Conservation (phyloP, 2,329 filamentous ascomycete genomes). For the Lachnum nothofagi region DNA sequence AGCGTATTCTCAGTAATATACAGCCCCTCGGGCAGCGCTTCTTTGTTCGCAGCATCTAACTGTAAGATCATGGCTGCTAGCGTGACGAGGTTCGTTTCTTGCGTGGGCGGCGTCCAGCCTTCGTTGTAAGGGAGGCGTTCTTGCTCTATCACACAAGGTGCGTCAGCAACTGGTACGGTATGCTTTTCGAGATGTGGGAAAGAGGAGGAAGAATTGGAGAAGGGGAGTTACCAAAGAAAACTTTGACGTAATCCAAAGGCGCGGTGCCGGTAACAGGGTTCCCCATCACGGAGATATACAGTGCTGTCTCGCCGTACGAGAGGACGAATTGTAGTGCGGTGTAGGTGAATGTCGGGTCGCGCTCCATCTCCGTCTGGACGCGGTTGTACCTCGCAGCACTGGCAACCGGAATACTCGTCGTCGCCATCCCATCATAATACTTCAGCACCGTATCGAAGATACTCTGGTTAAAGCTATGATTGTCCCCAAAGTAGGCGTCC, state of each 20-base stretch:
- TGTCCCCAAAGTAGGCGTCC: constrained; percentile 4
- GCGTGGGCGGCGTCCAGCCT: constrained; percentile 6
- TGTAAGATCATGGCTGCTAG: constrained; percentile 7
- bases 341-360: constrained; percentile 3
- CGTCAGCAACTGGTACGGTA: too few relatives aligned
- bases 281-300: constrained; percentile 7
- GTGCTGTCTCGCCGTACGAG: constrained; percentile 7
- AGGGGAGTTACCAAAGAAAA: constrained; percentile 3
- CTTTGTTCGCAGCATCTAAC: constrained; percentile 3
- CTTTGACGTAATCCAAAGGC: constrained; percentile 2
- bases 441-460: constrained; percentile 7
- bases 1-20: constrained; percentile 1
- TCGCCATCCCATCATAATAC: constrained; percentile 1
- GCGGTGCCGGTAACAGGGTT: constrained; percentile 6
- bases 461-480: constrained; percentile 6
- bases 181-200: neutral
- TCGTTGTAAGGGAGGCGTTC: constrained; percentile 8
- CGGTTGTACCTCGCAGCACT: constrained; percentile 8
- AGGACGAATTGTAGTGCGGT: constrained; percentile 5
- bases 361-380: neutral
- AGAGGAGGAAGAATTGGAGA: neutral
- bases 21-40: constrained; percentile 7
- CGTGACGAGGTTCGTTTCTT: neutral
- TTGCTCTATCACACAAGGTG: neutral
- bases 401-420: constrained; percentile 2